Evolutionary conservation across 2,329 filamentous ascomycete genomes (phyloP).

Genomic region (Aspergillus latus): DNA sequence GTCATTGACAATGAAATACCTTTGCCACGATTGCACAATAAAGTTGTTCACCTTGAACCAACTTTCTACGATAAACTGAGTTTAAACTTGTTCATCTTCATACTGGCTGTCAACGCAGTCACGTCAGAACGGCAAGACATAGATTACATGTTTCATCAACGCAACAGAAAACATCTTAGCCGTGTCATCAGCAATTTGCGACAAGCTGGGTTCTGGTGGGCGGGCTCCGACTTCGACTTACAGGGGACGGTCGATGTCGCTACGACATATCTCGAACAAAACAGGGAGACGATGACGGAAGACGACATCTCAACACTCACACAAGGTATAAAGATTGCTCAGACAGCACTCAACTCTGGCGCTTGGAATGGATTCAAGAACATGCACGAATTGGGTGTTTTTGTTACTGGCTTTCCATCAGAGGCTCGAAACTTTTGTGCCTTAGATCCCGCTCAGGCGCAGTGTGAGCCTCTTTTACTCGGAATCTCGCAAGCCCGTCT

Average conservation of each 20-base stretch:
- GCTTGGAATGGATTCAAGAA: constrained; percentile 67
- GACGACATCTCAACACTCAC: constrained; percentile 63
- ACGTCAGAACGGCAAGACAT: constrained; percentile 79
- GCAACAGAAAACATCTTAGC: constrained; percentile 65
- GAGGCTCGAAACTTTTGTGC: constrained; percentile 65
- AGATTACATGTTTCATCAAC: constrained; percentile 86
- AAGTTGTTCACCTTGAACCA: constrained; percentile 71
- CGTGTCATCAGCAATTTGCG: constrained; percentile 74
- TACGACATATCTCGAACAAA: constrained; percentile 64
- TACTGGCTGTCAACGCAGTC: constrained; percentile 81
- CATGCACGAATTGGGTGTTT: constrained; percentile 76
- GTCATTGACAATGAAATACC: constrained; percentile 65
- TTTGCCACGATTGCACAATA: constrained; percentile 72
- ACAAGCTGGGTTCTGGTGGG: constrained; percentile 83
- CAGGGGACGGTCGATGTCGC: constrained; percentile 64
- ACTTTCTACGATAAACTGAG: constrained; percentile 82
- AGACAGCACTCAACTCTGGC: constrained; percentile 57
- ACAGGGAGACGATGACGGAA: constrained; percentile 57
- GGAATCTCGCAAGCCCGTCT: constrained; percentile 58
- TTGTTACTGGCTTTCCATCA: constrained; percentile 66
- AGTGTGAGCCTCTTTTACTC: constrained; percentile 51
- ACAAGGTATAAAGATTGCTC: constrained; percentile 66
- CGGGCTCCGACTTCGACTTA: constrained; percentile 70
- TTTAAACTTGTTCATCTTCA: constrained; percentile 80
- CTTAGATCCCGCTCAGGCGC: constrained; percentile 52